Evolutionary conservation across 805 yeast species (phyloP).

Genomic region (Schwanniomyces pseudopolymorphus): DNA sequence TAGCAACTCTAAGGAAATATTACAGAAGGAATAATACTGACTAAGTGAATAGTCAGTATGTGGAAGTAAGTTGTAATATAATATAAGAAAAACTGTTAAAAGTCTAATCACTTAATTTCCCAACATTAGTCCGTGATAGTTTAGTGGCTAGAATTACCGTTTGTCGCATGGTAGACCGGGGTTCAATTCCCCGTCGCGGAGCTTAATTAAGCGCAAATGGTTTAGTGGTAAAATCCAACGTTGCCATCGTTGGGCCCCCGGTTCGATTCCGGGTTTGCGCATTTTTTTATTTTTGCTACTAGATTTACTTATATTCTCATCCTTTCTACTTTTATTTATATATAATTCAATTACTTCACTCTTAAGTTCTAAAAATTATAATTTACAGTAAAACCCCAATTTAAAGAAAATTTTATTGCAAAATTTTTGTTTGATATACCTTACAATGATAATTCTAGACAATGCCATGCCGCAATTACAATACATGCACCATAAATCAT

Average conservation of each 20-base stretch:
- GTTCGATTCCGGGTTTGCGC: conserved; percentile 9
- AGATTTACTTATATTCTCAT: neutral
- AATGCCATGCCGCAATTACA: neutral
- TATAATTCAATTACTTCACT: too few species aligned
- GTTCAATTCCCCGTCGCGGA: conserved; percentile 23
- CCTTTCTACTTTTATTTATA: neutral
- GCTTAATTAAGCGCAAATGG: conserved; percentile 10
- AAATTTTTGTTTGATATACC: too few species aligned
- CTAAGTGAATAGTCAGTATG: too few species aligned
- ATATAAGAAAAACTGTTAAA: too few species aligned
- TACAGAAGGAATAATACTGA: too few species aligned
- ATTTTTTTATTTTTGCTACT: conserved; percentile 3
- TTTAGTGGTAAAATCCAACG: conserved; percentile 18
- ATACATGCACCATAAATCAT: neutral
- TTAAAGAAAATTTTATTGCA: too few species aligned
- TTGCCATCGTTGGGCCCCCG: conserved; percentile 10
- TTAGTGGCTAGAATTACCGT: conserved; percentile 19
- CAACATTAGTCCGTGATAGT: conserved; percentile 11
- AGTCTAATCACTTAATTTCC: too few species aligned
- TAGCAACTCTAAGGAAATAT: too few species aligned
- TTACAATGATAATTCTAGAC: too few species aligned
- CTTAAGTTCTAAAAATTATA: too few species aligned
- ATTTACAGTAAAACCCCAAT: too few species aligned
- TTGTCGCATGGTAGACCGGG: conserved; percentile 23
- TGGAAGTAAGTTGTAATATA: too few species aligned